Base-by-base conservation (phyloP, 305 asterid genomes). In the Solanum hybrid region DNA sequence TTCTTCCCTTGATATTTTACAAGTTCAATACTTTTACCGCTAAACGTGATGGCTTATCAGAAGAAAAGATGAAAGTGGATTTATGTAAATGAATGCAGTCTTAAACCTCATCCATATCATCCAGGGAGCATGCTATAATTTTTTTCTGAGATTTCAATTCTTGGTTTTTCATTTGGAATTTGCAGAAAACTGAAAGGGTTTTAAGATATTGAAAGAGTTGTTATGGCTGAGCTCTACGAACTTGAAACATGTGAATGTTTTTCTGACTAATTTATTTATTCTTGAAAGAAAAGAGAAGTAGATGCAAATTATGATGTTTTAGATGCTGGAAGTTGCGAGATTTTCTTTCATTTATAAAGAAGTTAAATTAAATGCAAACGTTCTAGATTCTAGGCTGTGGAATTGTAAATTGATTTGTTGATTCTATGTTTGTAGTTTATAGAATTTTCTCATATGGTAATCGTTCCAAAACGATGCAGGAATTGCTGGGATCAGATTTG, bases 401-500 rank as follows among this genome's bases (percentile, higher is more conserved):
- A 84, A 2, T 51, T 29, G 40, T 29, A 84, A 84, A 29, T 29
- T 84, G 11, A 20, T 84, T 31, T 51, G 87, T 29, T 18, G 87
- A 84, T 84, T 46, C 75, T 83, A 29, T 51, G 39, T 51, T 82
- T 82, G 20, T 26, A 24, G 35, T 40, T 42, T 83, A 18, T 84
- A 18, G 42, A 67, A 1, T 73, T 51, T 34, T 42, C 39, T 36
- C 16, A 35, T 31, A 1, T 36, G 33, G 64, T 86, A n/a, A 89
- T 0, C 73, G 40, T 89, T 90, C 89, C 42, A 61, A 51, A 91
- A 92, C 77, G 78, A 88, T 92, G 90, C 95, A 97, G 98, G 98
- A 95, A 71, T 87, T 91, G 77, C 80, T 91, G 67, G 98, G 95
- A 89, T 61, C 95, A 67, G 98, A 96, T 90, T 69, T 89, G 93